phyloP scores from a whole-genome alignment of 768 basidiomycete genomes.

The Lactarius sp. region DNA sequence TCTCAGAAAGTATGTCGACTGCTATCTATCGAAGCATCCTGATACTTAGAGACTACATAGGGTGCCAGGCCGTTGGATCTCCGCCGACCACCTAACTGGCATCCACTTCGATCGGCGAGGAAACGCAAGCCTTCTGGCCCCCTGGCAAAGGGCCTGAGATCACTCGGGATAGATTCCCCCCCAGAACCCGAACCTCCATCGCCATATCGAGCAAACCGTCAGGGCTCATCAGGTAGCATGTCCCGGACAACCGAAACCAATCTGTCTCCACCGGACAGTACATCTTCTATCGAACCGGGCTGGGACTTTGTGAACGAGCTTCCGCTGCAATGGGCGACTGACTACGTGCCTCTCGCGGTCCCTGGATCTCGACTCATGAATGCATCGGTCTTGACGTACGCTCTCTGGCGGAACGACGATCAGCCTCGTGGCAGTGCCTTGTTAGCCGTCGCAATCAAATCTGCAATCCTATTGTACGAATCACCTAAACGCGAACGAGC shows the following conservation, averaged over 20 bases:
- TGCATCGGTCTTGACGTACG: constrained; percentile 57
- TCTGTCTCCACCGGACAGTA: not conserved
- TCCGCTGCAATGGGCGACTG: constrained; percentile 81
- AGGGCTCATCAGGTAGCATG: not conserved
- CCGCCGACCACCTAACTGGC: constrained; percentile 46
- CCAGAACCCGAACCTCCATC: constrained; percentile 27
- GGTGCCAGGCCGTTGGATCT: constrained; percentile 59
- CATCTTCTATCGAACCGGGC: constrained; percentile 10
- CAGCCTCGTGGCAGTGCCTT: constrained; percentile 44
- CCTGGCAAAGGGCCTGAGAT: constrained; percentile 60
- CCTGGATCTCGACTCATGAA: constrained; percentile 58
- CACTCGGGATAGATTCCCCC: constrained; percentile 45
- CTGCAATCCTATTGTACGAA: constrained; percentile 70
- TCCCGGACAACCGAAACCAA: not conserved
- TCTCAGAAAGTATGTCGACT: constrained; percentile 51
- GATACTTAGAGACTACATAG: constrained; percentile 32
- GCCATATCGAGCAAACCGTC: constrained; percentile 17
- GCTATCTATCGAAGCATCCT: not conserved
- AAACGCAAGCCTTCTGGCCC: constrained; percentile 51
- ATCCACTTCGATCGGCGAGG: constrained; percentile 44
- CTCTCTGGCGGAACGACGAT: constrained; percentile 60
- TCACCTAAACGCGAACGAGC: constrained; percentile 78
- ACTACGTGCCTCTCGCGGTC: constrained; percentile 74
- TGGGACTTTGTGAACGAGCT: constrained; percentile 73
- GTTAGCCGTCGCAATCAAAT: constrained; percentile 73